phyloP scores from a whole-genome alignment of 441 rosid genomes.

The Aquilaria agallochum region DNA sequence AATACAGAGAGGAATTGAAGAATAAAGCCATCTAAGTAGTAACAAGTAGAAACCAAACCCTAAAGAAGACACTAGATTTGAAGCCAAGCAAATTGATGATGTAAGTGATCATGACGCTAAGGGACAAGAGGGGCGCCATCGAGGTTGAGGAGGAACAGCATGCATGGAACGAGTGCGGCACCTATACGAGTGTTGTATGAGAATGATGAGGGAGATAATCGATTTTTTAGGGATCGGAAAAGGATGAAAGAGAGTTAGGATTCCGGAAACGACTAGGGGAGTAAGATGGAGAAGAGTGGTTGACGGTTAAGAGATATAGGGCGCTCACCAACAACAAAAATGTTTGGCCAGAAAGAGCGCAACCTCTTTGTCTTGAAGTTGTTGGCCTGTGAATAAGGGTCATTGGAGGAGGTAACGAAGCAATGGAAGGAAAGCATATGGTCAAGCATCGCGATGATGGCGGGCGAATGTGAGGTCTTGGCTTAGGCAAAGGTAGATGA shows the following conservation, averaged over 20 bases:
- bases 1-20: slow-evolving; percentile 59
- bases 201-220: slow-evolving; percentile 76
- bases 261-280: slow-evolving; percentile 23
- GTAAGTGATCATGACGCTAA: slow-evolving; percentile 83
- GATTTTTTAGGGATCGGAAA: slow-evolving; percentile 59
- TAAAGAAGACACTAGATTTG: slow-evolving; percentile 73
- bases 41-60: slow-evolving; percentile 73
- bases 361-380: slow-evolving; percentile 19
- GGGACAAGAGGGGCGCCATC: slow-evolving; percentile 75
- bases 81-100: slow-evolving; percentile 78
- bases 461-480: no score
- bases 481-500: no score
- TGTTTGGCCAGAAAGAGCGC: slow-evolving; percentile 78
- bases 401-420: no score
- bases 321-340: slow-evolving; percentile 47
- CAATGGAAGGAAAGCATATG: no score
- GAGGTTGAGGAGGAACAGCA: slow-evolving; percentile 84
- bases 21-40: slow-evolving; percentile 87
- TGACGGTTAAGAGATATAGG: slow-evolving; percentile 44
- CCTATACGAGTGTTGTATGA: slow-evolving; percentile 74
- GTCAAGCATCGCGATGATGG: no score
- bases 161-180: slow-evolving; percentile 76
- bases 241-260: slow-evolving; percentile 28
- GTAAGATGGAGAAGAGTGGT: slow-evolving; percentile 29
- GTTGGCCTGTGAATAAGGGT: not conserved